phyloP scores from a whole-genome alignment of 1,284 basidiomycete genomes.

The Abortiporus biennis region DNA sequence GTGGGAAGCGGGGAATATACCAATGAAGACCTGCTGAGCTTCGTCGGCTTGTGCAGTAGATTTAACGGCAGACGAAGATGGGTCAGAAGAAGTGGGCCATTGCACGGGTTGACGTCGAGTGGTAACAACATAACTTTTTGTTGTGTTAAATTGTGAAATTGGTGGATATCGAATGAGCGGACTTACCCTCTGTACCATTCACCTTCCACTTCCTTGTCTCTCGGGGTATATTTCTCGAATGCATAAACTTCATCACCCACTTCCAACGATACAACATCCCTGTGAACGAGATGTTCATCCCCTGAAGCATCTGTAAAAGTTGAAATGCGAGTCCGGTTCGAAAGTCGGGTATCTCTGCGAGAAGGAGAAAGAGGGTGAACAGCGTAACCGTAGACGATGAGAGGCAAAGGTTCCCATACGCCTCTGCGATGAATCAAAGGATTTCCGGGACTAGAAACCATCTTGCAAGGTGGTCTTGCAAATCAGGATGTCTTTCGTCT shows the following conservation, averaged over 20 bases:
- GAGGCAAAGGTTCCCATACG: conserved; percentile 75
- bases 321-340: conserved; percentile 55
- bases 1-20: conserved; percentile 92
- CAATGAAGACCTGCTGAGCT: conserved; percentile 83
- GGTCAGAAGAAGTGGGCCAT: conserved; percentile 53
- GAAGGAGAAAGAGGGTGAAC: conserved; percentile 72
- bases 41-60: conserved; percentile 59
- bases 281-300: conserved; percentile 58
- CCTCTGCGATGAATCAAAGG: conserved; percentile 23
- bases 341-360: conserved; percentile 65
- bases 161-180: neutral
- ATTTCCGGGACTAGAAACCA: no score
- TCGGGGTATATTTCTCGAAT: conserved; percentile 82
- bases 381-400: conserved; percentile 80
- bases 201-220: conserved; percentile 67
- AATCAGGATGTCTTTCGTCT: no score
- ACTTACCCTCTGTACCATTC: conserved; percentile 88
- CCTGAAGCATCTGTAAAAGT: conserved; percentile 65
- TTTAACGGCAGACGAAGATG: conserved; percentile 40
- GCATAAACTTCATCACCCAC: conserved; percentile 97
- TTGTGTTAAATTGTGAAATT: conserved; percentile 5
- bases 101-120: conserved; percentile 63
- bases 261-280: conserved; percentile 76
- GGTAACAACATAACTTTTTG: conserved; percentile 78
- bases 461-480: no score